Base-by-base conservation (phyloP, 352 stramenopile genomes). In the Thalassiosira livingstoniorum region DNA sequence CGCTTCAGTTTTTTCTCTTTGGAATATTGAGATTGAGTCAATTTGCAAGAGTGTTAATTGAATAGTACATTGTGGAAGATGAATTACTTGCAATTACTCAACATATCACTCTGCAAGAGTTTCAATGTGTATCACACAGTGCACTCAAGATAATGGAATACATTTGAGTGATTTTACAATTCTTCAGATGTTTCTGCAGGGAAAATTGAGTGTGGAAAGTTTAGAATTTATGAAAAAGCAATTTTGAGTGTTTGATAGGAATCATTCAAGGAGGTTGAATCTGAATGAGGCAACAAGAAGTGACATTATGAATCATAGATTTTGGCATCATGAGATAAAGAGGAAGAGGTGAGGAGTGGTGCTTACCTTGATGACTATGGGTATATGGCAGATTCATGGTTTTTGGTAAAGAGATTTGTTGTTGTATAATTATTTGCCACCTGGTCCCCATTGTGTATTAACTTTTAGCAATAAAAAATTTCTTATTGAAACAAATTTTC, bases 91-190 rank as follows among this genome's bases (percentile, higher is more conserved):
- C 69, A 4, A 82, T 92, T 15, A 82, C 73, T 27, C 58, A 73
- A 25, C 88, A 85, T 11, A 58, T 92, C 21, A 80, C 77, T n/a
- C 37, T 35, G 21, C 78, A 63, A 21, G 88, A 92, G 65, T 89
- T 83, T 73, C 60, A 86, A 35, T 80, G 89, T 73, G 88, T 82
- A 29, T 85, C 51, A 45, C 73, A 68, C 57, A 85, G 78, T 86
- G 68, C 42, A 62, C 47, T 21, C 57, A 15, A 32, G 74, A 85
- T 39, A 60, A 74, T 67, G 65, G 60, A 21, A 80, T 91, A 43
- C 73, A 91, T 79, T 47, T 92, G 0, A 82, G 69, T 55, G 88
- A 92, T 68, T 92, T 87, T 55, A 86, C 91, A 21, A 84, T 92
- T 2, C 51, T 92, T 7, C 88, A 92, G 68, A 27, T 92, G n/a